Evolutionary conservation across 306 rosid species (phyloP), one percentile per base, ranked within the genome.

Genomic region (Vigna radiata): DNA sequence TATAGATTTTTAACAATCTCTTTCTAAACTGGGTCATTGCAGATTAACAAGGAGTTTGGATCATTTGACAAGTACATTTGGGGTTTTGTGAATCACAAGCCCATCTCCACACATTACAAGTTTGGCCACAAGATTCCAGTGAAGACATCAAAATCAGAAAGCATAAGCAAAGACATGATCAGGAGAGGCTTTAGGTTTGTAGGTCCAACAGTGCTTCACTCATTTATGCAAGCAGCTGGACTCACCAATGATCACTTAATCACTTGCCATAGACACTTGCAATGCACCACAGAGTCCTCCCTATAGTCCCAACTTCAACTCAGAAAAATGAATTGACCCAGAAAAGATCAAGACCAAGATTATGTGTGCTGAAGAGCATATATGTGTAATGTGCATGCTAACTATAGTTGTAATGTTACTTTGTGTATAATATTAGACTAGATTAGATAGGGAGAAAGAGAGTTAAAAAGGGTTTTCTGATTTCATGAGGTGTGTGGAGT

Each of bases 161-260:
- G 84, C 85, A 92, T 95, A 54, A 95, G 97, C 91, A 95, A 90
- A 74, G 97, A 95, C 86, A 89, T 95, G 99, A 83, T 95, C 0
- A 82, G 99, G 17, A 87, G 97, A 48, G 97, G 97, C 0, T 91
- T 95, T 67, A 83, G 97, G 84, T 89, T 86, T 53, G 99, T 95
- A 47, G 99, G 99, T 55, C 97, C 99, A 3, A 95, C 97, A 14
- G 96, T 95, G 67, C 83, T 95, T 60, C 89, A 92, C 56, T 95
- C 99, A 1, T 92, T 95, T 77, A 91, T 95, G 97, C 99, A 95
- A 75, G 97, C 97, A 64, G 85, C 92, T 16, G 99, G 99, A 27
- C 90, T 95, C 81, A 95, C 97, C 70, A 95, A 95, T 72, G 97
- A 95, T 85, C 99, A 95, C 82, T 76, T 92, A 77, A 82, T 78